Percentiles rank a stretch among this genome's conserved stretches.
Conservation (phyloP, 179 eudicot species). For the Beta lomatogona region DNA sequence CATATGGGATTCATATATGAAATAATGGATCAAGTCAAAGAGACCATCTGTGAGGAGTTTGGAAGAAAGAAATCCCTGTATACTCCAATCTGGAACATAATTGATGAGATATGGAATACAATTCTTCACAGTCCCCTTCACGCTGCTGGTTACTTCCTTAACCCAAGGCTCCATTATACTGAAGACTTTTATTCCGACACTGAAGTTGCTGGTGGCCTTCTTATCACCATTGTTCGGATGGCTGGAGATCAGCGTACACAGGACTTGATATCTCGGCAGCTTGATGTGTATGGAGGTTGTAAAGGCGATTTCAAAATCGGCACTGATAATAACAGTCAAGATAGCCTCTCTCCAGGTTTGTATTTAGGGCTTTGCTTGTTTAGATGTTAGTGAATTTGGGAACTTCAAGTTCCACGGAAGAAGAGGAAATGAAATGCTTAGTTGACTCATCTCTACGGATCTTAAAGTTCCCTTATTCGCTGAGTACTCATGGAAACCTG, state of each 20-base stretch:
- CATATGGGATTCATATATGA: conserved; percentile 58
- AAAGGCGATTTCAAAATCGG: conserved; percentile 34
- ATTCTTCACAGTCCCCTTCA: conserved; percentile 71
- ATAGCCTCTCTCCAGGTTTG: conserved; percentile 52
- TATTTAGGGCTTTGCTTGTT: neutral
- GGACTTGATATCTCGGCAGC: conserved; percentile 37
- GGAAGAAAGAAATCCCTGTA: conserved; percentile 33
- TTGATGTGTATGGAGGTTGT: conserved; percentile 23
- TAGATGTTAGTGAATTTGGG: neutral
- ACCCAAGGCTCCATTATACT: conserved; percentile 35
- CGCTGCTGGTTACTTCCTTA: conserved; percentile 56
- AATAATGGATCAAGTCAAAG: conserved; percentile 68
- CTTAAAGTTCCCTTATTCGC: neutral
- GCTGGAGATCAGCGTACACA: conserved; percentile 27
- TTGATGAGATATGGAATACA: conserved; percentile 68
- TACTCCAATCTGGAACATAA: conserved; percentile 44
- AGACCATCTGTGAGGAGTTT: conserved; percentile 51
- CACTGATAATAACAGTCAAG: conserved; percentile 19
- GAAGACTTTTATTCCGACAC: conserved; percentile 36
- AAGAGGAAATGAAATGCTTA: neutral
- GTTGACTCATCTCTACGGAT: neutral
- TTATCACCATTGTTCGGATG: conserved; percentile 39
- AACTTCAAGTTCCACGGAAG: neutral
- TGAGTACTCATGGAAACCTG: neutral
- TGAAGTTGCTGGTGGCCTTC: conserved; percentile 44